A percentile compares a stretch with the other conserved stretches of the same genome.
These are phyloP conservation scores for Akanthomyces dipterigenus DNA, from an alignment of 2,329 filamentous ascomycete genomes.

Conservation along the genomic window DNA sequence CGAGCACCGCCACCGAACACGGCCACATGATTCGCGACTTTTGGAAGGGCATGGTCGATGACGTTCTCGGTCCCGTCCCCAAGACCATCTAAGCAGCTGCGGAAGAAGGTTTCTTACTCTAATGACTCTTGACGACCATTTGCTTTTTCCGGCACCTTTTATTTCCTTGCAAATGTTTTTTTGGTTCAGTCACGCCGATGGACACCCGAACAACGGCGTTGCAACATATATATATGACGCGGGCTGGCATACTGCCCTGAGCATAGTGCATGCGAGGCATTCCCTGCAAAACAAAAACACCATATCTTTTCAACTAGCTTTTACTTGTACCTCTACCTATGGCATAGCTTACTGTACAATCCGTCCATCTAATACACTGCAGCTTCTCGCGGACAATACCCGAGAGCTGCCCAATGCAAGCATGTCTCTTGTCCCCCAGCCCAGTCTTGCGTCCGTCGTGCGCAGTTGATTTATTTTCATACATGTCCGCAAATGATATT, in stretches of 20 bases:
- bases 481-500: too few species aligned
- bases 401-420: conserved; percentile 1
- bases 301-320: not conserved
- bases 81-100: not conserved
- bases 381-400: not conserved
- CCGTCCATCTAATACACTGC: conserved; percentile 10
- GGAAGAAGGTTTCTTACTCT: not conserved
- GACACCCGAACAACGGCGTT: not conserved
- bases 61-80: conserved; percentile 26
- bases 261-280: conserved; percentile 11
- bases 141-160: conserved; percentile 1
- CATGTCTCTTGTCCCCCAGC: not conserved
- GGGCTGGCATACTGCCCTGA: conserved; percentile 2
- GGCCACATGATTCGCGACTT: conserved; percentile 46
- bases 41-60: conserved; percentile 51
- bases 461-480: not conserved
- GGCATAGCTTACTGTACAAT: conserved; percentile 5
- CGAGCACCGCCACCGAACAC: conserved; percentile 23
- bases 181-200: not conserved
- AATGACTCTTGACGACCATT: conserved; percentile 1
- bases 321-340: conserved; percentile 5
- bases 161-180: not conserved
- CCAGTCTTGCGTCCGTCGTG: not conserved
- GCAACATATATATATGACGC: not conserved
- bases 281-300: not conserved